These are phyloP conservation scores for Colletotrichum gloeosporioides DNA, from an alignment of 2,329 filamentous ascomycete species.

Conservation along the genomic window DNA sequence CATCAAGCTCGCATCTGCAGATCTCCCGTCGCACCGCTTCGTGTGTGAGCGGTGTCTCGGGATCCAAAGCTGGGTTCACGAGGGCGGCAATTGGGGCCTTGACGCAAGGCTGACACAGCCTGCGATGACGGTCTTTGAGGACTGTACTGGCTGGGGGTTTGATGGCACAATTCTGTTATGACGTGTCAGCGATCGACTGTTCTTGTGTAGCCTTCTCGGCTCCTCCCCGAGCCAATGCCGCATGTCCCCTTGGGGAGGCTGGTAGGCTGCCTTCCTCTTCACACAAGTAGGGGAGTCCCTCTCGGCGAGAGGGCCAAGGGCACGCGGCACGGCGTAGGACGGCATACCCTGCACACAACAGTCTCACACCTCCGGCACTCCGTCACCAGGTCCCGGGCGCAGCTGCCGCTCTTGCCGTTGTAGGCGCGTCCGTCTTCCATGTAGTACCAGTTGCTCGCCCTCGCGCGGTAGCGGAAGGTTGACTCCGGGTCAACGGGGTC, in stretches of 20 bases:
- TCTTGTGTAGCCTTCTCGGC: neutral
- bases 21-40: slow-evolving; percentile 61
- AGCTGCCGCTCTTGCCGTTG: slow-evolving; percentile 75
- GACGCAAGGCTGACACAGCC: slow-evolving; percentile 79
- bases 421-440: slow-evolving; percentile 61
- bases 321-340: slow-evolving; percentile 11
- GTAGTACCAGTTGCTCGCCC: slow-evolving; percentile 64
- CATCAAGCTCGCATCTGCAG: slow-evolving; percentile 57
- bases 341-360: slow-evolving; percentile 78
- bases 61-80: slow-evolving; percentile 46
- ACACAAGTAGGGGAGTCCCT: neutral
- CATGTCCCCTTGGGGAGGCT: neutral
- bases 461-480: slow-evolving; percentile 61
- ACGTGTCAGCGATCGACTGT: slow-evolving; percentile 12
- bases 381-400: slow-evolving; percentile 86
- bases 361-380: slow-evolving; percentile 80
- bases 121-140: slow-evolving; percentile 77
- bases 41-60: slow-evolving; percentile 54
- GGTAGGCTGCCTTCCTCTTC: neutral
- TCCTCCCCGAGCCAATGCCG: slow-evolving; percentile 5
- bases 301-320: neutral
- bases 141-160: slow-evolving; percentile 75
- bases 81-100: slow-evolving; percentile 71
- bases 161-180: slow-evolving; percentile 80
- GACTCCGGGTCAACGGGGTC: slow-evolving; percentile 59